phyloP scores from a whole-genome alignment of 129 eudicot genomes.

The Solidago caesia region DNA sequence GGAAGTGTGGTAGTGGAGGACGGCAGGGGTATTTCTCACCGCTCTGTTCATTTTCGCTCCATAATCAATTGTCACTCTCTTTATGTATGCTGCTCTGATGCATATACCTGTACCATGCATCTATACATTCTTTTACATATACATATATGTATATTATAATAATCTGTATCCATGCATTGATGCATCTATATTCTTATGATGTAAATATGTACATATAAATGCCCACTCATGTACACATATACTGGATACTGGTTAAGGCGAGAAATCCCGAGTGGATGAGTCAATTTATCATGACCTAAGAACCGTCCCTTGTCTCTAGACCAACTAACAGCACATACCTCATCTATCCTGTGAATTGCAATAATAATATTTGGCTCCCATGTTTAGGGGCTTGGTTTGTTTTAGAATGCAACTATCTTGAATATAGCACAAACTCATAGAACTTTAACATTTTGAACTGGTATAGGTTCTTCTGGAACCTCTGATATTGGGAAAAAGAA shows the following conservation, averaged over 20 bases:
- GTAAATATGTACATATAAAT: slow-evolving; percentile 13
- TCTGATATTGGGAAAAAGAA: slow-evolving; percentile 65
- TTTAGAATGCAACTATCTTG: background rate
- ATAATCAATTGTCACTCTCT: background rate
- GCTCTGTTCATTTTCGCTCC: background rate
- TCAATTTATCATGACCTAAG: background rate
- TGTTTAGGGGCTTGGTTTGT: background rate
- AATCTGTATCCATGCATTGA: background rate
- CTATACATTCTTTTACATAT: background rate
- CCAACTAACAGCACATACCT: background rate
- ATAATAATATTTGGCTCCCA: background rate
- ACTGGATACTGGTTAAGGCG: background rate
- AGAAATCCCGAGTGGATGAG: background rate
- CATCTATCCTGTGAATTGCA: background rate
- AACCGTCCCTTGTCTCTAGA: background rate
- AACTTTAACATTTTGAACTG: background rate
- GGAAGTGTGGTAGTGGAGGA: slow-evolving; percentile 51
- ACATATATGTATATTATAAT: background rate
- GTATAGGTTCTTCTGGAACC: slow-evolving; percentile 48
- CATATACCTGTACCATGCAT: background rate
- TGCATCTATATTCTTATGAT: background rate
- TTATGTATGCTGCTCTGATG: background rate
- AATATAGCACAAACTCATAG: background rate
- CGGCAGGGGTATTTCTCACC: slow-evolving; percentile 48
- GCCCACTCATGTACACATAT: no score